Conservation (phyloP, 176 grass and related monocot species). For the Juncus effusus region DNA sequence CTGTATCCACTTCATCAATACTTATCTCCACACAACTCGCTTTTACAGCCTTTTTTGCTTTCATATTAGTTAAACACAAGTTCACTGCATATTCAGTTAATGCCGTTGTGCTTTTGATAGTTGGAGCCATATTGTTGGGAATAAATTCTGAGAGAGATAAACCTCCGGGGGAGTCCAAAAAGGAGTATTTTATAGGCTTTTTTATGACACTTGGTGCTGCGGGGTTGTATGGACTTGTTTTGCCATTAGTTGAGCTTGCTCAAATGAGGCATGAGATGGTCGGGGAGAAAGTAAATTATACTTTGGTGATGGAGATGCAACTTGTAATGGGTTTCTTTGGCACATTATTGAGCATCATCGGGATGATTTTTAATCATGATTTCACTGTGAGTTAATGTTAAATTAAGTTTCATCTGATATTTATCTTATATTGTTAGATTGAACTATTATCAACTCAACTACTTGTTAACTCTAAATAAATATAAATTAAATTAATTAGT, state of each 20-base stretch:
- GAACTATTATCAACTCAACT: too few species aligned
- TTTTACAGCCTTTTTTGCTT: slow-evolving; percentile 69
- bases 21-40: slow-evolving; percentile 75
- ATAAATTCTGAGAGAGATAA: slow-evolving; percentile 21
- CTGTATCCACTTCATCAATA: slow-evolving; percentile 63
- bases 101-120: slow-evolving; percentile 49
- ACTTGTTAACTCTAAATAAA: too few species aligned
- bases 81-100: slow-evolving; percentile 54
- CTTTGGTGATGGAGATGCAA: slow-evolving; percentile 76
- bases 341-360: slow-evolving; percentile 3
- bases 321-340: slow-evolving; percentile 63
- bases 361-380: too few species aligned
- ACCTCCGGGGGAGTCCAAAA: neutral
- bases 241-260: slow-evolving; percentile 35
- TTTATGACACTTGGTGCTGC: slow-evolving; percentile 45
- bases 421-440: too few species aligned
- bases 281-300: slow-evolving; percentile 48
- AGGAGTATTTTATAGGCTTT: slow-evolving; percentile 55
- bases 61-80: slow-evolving; percentile 25
- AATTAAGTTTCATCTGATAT: too few species aligned
- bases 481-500: too few species aligned
- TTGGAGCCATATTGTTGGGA: slow-evolving; percentile 51
- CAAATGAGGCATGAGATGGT: slow-evolving; percentile 41
- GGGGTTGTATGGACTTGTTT: slow-evolving; percentile 52
- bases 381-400: too few species aligned